Base-by-base conservation (phyloP, 768 basidiomycete genomes). In the Lactifluus subvellereus region DNA sequence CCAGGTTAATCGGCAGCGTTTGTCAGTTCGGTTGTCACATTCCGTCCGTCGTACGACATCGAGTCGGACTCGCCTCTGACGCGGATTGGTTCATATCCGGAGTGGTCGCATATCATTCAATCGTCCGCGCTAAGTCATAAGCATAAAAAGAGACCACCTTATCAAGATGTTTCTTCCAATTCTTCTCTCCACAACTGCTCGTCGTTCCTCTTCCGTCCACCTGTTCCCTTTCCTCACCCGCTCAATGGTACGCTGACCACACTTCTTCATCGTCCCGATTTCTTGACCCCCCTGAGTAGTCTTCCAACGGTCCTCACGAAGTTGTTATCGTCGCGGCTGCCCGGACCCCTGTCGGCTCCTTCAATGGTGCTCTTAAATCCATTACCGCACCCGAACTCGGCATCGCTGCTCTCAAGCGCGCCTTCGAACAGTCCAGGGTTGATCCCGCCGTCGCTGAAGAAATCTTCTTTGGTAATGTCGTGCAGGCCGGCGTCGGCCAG, bases 401-500 rank as follows among this genome's bases (percentile, higher is more conserved):
- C 69, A 76, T 83, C 37, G 78, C 87, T 59, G 97, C 92, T 47
- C 82, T 98, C 73, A 98, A 94, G 75, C 89, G 90, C 73, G 97
- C 94, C 20, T 81, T 98, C 61, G 82, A 85, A 66, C 83, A 88
- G 59, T 86, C 87, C 52, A 84, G 87, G 57, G 82, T 98, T 71
- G 84, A 88, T 69, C 89, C 94, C 18, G 81, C 86, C 1, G 72
- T 83, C 62, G 87, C 92, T n/a, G 94, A 98, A 75, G 97, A 99
- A 78, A 80, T 98, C 70, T 98, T 89, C 82, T 89, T 98, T 72
- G 97, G 97, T 68, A 95, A 99, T 72, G 97, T 99, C 71, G 85
- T 98, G 60, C 96, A 98, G 77, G 97, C 94, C 3, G 94, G 94
- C 69, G 91, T 95, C 56, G 97, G 97, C 49, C 97, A 99, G 77